These are phyloP conservation scores for Scenedesmus sp. DNA, from an alignment of 163 green algal species.

Conservation along the genomic window DNA sequence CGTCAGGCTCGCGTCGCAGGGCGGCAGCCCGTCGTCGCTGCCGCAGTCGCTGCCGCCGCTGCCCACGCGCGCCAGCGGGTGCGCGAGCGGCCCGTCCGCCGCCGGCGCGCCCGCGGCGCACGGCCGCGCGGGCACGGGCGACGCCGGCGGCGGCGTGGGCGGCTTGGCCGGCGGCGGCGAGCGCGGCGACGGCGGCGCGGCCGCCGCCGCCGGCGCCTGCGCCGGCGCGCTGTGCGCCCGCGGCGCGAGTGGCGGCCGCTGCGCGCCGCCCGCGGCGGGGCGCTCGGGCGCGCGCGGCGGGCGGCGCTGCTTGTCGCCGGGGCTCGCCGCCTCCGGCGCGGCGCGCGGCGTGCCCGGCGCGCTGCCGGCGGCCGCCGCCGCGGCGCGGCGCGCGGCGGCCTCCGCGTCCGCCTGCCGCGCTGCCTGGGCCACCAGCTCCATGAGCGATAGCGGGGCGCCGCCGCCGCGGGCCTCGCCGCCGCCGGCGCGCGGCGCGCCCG, in stretches of 20 bases:
- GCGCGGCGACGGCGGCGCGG: background rate
- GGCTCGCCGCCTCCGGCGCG: no score
- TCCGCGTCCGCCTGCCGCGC: conserved; percentile 4
- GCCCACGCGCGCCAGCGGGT: background rate
- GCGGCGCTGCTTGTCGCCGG: background rate
- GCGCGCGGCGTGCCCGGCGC: background rate
- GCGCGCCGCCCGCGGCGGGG: background rate
- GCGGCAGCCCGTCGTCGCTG: background rate
- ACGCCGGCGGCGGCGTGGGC: background rate
- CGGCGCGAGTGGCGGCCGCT: background rate
- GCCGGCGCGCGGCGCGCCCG: background rate
- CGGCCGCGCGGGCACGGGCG: background rate
- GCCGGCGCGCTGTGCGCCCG: background rate
- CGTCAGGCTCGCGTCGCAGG: conserved; percentile 3
- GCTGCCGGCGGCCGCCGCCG: background rate
- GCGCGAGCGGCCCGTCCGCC: no score
- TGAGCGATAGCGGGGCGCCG: no score
- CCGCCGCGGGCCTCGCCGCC: no score
- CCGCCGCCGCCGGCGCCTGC: background rate
- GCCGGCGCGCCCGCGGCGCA: background rate
- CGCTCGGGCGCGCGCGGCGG: background rate
- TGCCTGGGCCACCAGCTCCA: conserved; percentile 25
- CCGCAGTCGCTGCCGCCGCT: conserved; percentile 18
- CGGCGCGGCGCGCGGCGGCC: background rate
- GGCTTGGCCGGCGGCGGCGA: background rate